Percentiles rank a stretch among this genome's conserved stretches.
These are phyloP conservation scores for Orbilia quercus DNA, from an alignment of 2,329 filamentous ascomycete genomes.

Conservation along the genomic window DNA sequence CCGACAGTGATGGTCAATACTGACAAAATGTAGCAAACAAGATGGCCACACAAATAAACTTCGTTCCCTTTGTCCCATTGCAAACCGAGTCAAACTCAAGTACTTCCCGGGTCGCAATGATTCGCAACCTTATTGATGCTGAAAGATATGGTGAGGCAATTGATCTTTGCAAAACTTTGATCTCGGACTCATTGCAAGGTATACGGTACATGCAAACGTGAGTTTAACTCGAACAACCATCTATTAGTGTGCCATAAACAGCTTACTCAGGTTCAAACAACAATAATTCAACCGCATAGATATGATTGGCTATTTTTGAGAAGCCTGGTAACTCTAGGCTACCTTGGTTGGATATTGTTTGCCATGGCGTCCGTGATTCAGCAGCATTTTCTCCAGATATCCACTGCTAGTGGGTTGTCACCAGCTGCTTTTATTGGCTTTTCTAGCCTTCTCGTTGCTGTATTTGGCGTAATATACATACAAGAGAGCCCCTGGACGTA, in stretches of 20 bases:
- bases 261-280: neutral
- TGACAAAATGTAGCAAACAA: constrained; percentile 70
- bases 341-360: constrained; percentile 95
- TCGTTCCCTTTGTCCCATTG: constrained; percentile 78
- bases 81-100: constrained; percentile 65
- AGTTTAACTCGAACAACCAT: no score
- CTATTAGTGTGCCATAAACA: no score
- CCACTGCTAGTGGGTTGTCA: constrained; percentile 72
- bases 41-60: constrained; percentile 78
- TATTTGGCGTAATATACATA: constrained; percentile 82
- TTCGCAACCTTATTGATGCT: constrained; percentile 72
- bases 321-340: constrained; percentile 86
- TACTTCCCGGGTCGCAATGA: constrained; percentile 19
- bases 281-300: constrained; percentile 9
- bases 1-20: neutral
- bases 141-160: constrained; percentile 81
- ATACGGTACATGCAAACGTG: constrained; percentile 89
- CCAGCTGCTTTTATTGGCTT: constrained; percentile 67
- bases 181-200: constrained; percentile 81
- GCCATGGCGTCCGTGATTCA: constrained; percentile 89
- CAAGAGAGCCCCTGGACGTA: constrained; percentile 85
- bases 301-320: constrained; percentile 98
- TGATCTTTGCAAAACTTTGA: constrained; percentile 77
- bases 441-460: constrained; percentile 64
- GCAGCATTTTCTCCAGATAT: constrained; percentile 77